Evolutionary conservation across 768 basidiomycete genomes (phyloP).

Genomic region (Coprinellus micaceus): DNA sequence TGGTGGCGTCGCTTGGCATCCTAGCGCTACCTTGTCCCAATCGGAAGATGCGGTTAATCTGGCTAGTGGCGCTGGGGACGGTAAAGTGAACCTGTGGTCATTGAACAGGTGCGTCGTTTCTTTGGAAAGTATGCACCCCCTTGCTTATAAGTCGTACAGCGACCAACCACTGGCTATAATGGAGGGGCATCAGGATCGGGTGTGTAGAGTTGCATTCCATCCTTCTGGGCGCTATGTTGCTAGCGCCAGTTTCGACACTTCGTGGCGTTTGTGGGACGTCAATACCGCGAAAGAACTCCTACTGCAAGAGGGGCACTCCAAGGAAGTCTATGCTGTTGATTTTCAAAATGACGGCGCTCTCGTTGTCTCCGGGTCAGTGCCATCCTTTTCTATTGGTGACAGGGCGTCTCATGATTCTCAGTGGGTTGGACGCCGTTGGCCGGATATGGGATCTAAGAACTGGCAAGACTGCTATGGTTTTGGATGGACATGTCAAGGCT

Average conservation of each 20-base stretch:
- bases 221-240: slow-evolving; percentile 92
- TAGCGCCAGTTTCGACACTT: slow-evolving; percentile 94
- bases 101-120: slow-evolving; percentile 58
- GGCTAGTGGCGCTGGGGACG: slow-evolving; percentile 88
- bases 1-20: slow-evolving; percentile 98
- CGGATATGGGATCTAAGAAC: slow-evolving; percentile 97
- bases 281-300: slow-evolving; percentile 75
- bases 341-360: slow-evolving; percentile 95
- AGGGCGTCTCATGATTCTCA: slow-evolving; percentile 25
- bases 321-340: slow-evolving; percentile 93
- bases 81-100: slow-evolving; percentile 84
- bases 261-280: slow-evolving; percentile 97
- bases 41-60: slow-evolving; percentile 68
- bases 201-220: slow-evolving; percentile 94
- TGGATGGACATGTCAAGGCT: slow-evolving; percentile 93
- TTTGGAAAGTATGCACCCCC: background rate
- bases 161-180: slow-evolving; percentile 83
- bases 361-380: slow-evolving; percentile 82
- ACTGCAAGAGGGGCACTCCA: slow-evolving; percentile 94
- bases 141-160: slow-evolving; percentile 34
- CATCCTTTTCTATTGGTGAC: background rate
- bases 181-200: slow-evolving; percentile 84
- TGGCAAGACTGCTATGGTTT: slow-evolving; percentile 94
- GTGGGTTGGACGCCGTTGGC: slow-evolving; percentile 94
- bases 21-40: slow-evolving; percentile 77